Base-by-base conservation (phyloP, 1,139 yeast species). In the Geotrichum carabidarum region DNA sequence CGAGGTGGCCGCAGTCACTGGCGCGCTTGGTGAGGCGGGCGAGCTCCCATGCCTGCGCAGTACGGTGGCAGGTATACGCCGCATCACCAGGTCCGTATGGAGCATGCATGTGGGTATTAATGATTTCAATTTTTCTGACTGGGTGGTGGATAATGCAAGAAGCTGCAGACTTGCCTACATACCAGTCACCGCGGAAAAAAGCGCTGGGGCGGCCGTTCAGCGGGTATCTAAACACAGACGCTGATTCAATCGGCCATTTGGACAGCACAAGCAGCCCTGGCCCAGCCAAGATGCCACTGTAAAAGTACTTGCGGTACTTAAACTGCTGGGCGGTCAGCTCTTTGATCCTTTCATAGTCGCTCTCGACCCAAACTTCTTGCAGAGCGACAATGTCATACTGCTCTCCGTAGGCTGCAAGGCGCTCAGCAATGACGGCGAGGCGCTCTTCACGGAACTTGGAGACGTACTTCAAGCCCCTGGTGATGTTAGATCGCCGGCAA, bases 41-140 rank as follows among this genome's bases (percentile, higher is more conserved):
- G 66, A 94, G 81, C 68, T 91, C 97, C 98, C 98, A 93, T 0
- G 98, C 98, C 70, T 93, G 99, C 58, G 95, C 82, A 0, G 96
- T 84, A 53, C 99, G 75, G 67, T 93, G 98, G 62, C 96, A 87
- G 2, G 83, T 75, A 67, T 94, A 93, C 5, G 94, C 86, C 5
- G 95, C 94, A 70, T 89, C 96, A 0, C 98, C 98, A 0, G 74
- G 72, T 0, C 94, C 81, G 67, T 93, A 93, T 0, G 99, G 99
- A 1, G 99, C 99, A 71, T 93, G 99, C 93, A 94, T 85, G 67
- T 93, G 99, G 15, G 95, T 84, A 65, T 91, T 91, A 65, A 93
- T 74, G 8, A 94, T 70, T 12, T 95, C 97, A 48, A 93, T 73
- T 14, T 84, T 88, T 17, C 77, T 70, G 14, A 77, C 75, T 1